Conservation (phyloP, 805 yeast species). For the Pichia phayaonensis region DNA sequence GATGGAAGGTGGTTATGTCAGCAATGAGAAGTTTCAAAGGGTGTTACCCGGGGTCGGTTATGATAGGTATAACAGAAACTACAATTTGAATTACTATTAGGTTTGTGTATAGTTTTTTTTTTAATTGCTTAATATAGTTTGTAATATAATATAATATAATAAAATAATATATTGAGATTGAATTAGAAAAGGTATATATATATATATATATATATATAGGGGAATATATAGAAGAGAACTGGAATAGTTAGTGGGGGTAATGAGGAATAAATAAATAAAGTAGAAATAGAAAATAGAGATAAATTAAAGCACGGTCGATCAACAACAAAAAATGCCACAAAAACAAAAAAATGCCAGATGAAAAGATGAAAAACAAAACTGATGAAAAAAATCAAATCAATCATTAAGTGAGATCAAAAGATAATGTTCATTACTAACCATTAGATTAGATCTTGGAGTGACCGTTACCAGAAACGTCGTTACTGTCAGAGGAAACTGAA, state of each 20-base stretch:
- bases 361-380: too few species aligned
- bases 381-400: too few species aligned
- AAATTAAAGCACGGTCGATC: not conserved
- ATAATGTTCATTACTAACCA: not conserved
- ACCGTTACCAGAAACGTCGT: conserved; percentile 2
- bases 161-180: not conserved
- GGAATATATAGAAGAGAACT: not conserved
- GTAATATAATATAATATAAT: too few species aligned
- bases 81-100: not conserved
- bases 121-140: too few species aligned
- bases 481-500: conserved; percentile 22
- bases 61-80: not conserved
- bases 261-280: too few species aligned
- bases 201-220: not conserved
- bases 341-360: too few species aligned
- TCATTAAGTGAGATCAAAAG: too few species aligned
- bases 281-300: too few species aligned
- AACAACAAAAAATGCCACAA: too few species aligned
- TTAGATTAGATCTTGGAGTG: conserved; percentile 2
- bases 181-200: not conserved
- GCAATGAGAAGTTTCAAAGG: conserved; percentile 51
- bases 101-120: not conserved
- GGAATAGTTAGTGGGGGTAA: too few species aligned
- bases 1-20: conserved; percentile 68
- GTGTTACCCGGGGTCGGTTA: conserved; percentile 30